phyloP scores from a whole-genome alignment of 257 asterid genomes.

The Ajuga chamaepitys region DNA sequence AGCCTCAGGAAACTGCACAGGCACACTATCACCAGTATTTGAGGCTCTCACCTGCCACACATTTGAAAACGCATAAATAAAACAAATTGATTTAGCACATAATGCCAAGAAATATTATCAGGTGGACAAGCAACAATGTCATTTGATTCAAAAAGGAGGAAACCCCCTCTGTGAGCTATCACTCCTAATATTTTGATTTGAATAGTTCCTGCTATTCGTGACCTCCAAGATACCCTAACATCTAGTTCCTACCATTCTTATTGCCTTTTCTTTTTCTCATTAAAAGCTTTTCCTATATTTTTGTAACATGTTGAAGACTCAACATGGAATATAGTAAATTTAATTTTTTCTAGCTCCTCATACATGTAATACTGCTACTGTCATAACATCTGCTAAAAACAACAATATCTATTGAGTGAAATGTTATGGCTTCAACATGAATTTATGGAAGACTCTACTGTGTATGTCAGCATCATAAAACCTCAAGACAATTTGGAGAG shows the following conservation, averaged over 20 bases:
- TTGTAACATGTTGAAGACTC: neutral
- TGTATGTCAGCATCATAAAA: neutral
- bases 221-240: neutral
- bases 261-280: neutral
- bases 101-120: neutral
- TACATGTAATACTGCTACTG: neutral
- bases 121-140: neutral
- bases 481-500: neutral
- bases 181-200: neutral
- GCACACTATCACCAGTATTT: slow-evolving; percentile 29
- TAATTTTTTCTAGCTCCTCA: neutral
- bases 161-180: neutral
- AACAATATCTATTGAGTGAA: neutral
- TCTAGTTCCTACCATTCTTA: neutral
- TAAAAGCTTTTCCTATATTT: neutral
- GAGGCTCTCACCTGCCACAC: slow-evolving; percentile 53
- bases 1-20: slow-evolving; percentile 66
- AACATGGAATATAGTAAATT: neutral
- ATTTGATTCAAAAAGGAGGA: neutral
- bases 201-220: neutral
- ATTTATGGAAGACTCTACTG: too few relatives aligned
- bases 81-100: neutral
- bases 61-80: slow-evolving; percentile 4
- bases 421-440: too few relatives aligned
- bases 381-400: neutral